A percentile compares a stretch with the other conserved stretches of the same genome.
Evolutionary conservation across 495 filamentous ascomycete species (phyloP).

Genomic region (Umbilicaria muhlenbergii): DNA sequence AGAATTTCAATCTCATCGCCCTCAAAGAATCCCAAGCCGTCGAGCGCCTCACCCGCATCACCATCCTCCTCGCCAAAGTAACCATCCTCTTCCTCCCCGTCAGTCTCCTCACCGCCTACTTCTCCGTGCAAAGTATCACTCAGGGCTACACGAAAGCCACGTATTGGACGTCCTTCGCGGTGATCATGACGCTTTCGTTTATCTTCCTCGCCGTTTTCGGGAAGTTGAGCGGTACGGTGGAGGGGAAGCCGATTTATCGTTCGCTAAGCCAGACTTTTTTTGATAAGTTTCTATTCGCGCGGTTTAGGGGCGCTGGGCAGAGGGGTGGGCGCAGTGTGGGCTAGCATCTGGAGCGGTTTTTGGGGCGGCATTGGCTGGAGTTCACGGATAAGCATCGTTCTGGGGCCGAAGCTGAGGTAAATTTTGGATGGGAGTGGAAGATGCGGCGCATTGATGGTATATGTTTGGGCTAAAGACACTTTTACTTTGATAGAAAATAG

Average conservation of each 20-base stretch:
- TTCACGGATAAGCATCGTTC: too few relatives aligned
- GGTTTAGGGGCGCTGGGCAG: too few relatives aligned
- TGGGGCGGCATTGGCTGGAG: too few relatives aligned
- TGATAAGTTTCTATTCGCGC: neutral
- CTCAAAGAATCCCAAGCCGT: conserved; percentile 70
- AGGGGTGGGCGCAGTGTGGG: too few relatives aligned
- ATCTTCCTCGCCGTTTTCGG: conserved; percentile 35
- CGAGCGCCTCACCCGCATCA: conserved; percentile 62
- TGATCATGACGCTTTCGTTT: conserved; percentile 50
- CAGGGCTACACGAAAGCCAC: conserved; percentile 40
- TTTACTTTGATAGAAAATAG: too few relatives aligned
- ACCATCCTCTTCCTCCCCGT: conserved; percentile 77
- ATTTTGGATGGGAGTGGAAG: too few relatives aligned
- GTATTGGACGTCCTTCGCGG: conserved; percentile 61
- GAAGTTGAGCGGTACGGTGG: conserved; percentile 30
- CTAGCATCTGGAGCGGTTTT: too few relatives aligned
- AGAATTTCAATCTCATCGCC: conserved; percentile 82
- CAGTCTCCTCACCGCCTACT: conserved; percentile 73
- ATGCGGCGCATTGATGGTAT: too few relatives aligned
- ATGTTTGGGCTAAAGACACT: too few relatives aligned
- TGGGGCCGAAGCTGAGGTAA: too few relatives aligned
- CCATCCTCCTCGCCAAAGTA: conserved; percentile 68
- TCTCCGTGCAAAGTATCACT: conserved; percentile 49
- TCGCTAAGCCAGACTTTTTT: conserved; percentile 28
- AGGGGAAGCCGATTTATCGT: conserved; percentile 33